Evolutionary conservation across 2,329 filamentous ascomycete species (phyloP), one percentile per base, ranked within the genome.

Genomic region (Xylariales sp.): DNA sequence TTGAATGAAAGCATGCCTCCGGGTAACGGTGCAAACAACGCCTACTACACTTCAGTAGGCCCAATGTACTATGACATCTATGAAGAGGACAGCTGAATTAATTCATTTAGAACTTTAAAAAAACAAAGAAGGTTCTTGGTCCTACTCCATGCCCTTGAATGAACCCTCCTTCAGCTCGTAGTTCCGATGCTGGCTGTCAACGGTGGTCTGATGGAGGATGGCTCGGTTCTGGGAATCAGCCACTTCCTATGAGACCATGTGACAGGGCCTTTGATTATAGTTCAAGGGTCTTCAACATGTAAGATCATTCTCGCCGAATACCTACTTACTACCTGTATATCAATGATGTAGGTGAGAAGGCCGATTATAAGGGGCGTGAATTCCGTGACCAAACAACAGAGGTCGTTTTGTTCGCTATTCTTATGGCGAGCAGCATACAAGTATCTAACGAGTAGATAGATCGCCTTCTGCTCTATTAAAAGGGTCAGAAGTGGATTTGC

Each of bases 141-240:
- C 43, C 14, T 36, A 14, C 12, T 34, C n/a, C 23, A 3, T 43
- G 12, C 8, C 45, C 23, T 56, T 1, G 36, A 10, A 18, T 12
- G 10, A 46, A 23, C 39, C 36, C 12, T 52, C 10, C 7, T 18
- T 39, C 34, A 10, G 30, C 32, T 18, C 23, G 23, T n/a, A 5
- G 7, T 23, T 43, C 5, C 12, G 12, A 23, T 52, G 32, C 30
- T 36, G 4, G 30, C 7, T 23, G 50, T 39, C 3, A 6, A 32
- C 6, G 23, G 45, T 30, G 52, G 57, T 28, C 57, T 60, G 57
- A 60, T 60, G 34, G 41, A 41, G 39, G 39, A 12, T 12, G 10
- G 39, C 12, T 41, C 14, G 23, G 56, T 59, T 18, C 30, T 3
- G 32, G 2, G 39, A 49, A 18, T 59, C 45, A 46, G 43, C 45